Evolutionary conservation across 768 basidiomycete species (phyloP), one percentile per base, ranked within the genome.

Genomic region (Leccinum uliginosum): DNA sequence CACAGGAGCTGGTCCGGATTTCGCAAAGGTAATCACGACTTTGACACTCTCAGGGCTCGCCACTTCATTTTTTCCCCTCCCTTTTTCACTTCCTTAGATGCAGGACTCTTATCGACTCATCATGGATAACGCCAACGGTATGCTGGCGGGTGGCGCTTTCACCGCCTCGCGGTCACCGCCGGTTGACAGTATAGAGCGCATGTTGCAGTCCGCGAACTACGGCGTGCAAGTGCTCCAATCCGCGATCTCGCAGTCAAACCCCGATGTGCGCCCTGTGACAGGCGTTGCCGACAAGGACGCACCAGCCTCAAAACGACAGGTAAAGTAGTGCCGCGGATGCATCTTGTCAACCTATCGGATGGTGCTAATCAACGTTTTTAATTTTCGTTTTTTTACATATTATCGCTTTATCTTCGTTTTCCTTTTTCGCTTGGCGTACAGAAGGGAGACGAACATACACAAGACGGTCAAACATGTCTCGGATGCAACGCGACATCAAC

Each of bases 401-500:
- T 23, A 19, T 11, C 11, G 7, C 23, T 51, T 38, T 51, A 34
- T 34, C 15, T 35, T 27, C 51, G 11, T 5, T 38, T 34, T 40
- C 27, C 8, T 29, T 44, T 27, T 44, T 34, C 30, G 53, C 51
- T 50, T 63, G 47, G 29, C 44, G 29, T 24, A 38, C 66, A 72
- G 73, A 75, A 67, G 59, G 62, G 67, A 23, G 82, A 82, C 12
- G 77, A 74, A 51, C 74, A 74, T 53, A 73, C 71, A 55, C 75
- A 76, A 59, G 86, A 87, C 55, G 82, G 82, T 15, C 90, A 91
- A 69, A 87, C 80, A 24, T 93, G 90, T 72, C 76, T 90, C 30
- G 91, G 89, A 30, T 93, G 90, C 73, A 80, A 75, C 64, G 90
- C 89, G 59, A 93, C 91, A 15, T 86, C 89, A 55, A 93, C 90